A percentile compares a stretch with the other conserved stretches of the same genome.
Conservation (phyloP, 208 protist species). For the Polymyxa betae region DNA sequence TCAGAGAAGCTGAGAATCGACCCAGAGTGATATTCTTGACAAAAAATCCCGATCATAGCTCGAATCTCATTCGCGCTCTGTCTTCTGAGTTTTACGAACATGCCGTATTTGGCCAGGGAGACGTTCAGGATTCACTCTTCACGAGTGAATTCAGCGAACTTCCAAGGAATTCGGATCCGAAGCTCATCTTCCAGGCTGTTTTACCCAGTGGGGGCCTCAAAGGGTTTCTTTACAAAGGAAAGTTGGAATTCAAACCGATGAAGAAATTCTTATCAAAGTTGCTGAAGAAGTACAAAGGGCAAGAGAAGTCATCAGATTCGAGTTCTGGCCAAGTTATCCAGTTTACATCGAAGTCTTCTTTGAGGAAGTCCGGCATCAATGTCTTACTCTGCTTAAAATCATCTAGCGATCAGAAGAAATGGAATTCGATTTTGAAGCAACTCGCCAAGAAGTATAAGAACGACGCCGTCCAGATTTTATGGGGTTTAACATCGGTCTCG, state of each 20-base stretch:
- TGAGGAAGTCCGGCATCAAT: not conserved
- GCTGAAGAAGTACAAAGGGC: not conserved
- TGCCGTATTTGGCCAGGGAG: not conserved
- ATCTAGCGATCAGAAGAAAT: not conserved
- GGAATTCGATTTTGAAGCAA: not conserved
- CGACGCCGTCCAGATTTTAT: not conserved
- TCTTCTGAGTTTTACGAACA: not conserved
- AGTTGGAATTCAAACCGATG: not conserved
- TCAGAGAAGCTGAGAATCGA: not conserved
- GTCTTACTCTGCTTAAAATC: not conserved
- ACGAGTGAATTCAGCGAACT: not conserved
- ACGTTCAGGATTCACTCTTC: not conserved
- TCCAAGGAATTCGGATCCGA: not conserved
- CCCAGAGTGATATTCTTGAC: not conserved
- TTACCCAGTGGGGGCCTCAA: not conserved
- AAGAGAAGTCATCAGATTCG: too few species aligned
- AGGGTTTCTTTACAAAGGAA: not conserved
- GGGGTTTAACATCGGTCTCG: not conserved
- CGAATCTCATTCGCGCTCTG: not conserved
- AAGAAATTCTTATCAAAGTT: not conserved
- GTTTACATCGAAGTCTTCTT: conserved; percentile 3
- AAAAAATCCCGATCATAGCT: not conserved
- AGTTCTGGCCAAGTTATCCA: not conserved
- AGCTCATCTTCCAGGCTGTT: not conserved
- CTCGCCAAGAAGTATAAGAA: not conserved